Conservation (phyloP, 1,284 basidiomycete species). For the Agaricales sp. region DNA sequence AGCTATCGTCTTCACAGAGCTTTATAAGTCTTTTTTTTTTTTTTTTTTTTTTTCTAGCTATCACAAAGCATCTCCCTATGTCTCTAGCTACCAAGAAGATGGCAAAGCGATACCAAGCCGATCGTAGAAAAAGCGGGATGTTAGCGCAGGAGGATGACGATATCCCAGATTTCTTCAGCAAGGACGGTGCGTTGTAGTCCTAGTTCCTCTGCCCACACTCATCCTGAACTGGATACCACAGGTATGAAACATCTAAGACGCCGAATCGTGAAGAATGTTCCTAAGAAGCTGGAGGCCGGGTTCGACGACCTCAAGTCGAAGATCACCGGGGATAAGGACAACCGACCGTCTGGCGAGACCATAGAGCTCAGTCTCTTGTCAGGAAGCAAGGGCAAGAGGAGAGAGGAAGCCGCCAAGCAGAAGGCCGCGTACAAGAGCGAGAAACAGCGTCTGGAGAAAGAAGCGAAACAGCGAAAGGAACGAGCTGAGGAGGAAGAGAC, state of each 20-base stretch:
- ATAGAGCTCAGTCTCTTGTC: not conserved
- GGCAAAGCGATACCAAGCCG: conserved; percentile 26
- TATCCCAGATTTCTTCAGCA: conserved; percentile 29
- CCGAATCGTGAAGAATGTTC: conserved; percentile 16
- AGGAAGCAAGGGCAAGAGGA: not conserved
- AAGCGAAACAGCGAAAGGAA: not conserved
- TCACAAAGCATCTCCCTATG: conserved; percentile 46
- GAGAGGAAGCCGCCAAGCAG: conserved; percentile 4
- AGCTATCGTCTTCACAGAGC: not conserved
- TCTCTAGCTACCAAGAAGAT: conserved; percentile 48
- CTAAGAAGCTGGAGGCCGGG: conserved; percentile 20
- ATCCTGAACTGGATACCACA: conserved; percentile 9
- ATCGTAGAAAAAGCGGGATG: conserved; percentile 14
- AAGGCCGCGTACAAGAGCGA: conserved; percentile 2
- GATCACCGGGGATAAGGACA: conserved; percentile 11
- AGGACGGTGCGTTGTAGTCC: conserved; percentile 23
- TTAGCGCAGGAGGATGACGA: conserved; percentile 20
- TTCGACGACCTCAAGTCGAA: conserved; percentile 19
- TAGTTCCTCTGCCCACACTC: not conserved
- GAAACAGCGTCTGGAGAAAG: conserved; percentile 3
- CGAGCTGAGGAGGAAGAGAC: not conserved
- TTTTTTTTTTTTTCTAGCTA: conserved; percentile 21
- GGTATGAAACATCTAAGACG: conserved; percentile 9
- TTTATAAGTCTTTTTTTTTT: conserved; percentile 1
- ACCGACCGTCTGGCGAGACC: conserved; percentile 7